Evolutionary conservation across 78 protist genomes (phyloP), one percentile per base, ranked within the genome.

Genomic region (Paulinella micropora): DNA sequence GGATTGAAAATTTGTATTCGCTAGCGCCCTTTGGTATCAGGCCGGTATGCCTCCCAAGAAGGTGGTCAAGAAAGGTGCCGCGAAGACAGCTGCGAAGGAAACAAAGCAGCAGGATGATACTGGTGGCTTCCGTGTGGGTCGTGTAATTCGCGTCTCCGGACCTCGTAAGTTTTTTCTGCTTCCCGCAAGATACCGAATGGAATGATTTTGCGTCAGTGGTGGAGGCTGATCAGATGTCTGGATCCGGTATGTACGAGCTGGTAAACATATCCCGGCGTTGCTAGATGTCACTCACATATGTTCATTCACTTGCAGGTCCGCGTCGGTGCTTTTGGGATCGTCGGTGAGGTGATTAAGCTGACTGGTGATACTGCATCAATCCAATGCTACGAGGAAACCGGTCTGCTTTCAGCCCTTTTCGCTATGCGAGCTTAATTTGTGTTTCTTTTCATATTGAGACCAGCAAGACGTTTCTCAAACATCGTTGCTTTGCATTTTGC

Each of bases 301-400:
- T 85, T 90, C 32, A 3, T 37, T 34, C 39, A 85, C 23, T 34
- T 79, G n/a, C 37, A 94, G 95, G 96, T 97, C 86, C 98, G 98
- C 67, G 99, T 98, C 41, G 99, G 99, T 34, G 64, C 87, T 86
- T 0, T 37, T 34, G 37, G 93, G 38, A 95, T 99, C 34, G 98
- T 99, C 51, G 99, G 99, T 23, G 99, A 99, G 94, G 98, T 99
- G 94, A 99, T 99, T 88, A 96, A 98, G 86, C 97, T 99, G 32
- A 98, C 97, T 90, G 96, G 91, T n/a, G 99, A 97, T 91, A 95
- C 95, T 4, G 99, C 99, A 28, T 98, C 99, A 34, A 98, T 99
- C 87, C 99, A 99, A 93, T 98, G 96, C 39, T 98, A 98, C 94
- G 99, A 98, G 90, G 99, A 98, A 90, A 98, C 99, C 3, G 84